A percentile compares a stretch with the other conserved stretches of the same genome.
phyloP scores from a whole-genome alignment of 108 stramenopile species.

The Aurantiochytrium sp. region DNA sequence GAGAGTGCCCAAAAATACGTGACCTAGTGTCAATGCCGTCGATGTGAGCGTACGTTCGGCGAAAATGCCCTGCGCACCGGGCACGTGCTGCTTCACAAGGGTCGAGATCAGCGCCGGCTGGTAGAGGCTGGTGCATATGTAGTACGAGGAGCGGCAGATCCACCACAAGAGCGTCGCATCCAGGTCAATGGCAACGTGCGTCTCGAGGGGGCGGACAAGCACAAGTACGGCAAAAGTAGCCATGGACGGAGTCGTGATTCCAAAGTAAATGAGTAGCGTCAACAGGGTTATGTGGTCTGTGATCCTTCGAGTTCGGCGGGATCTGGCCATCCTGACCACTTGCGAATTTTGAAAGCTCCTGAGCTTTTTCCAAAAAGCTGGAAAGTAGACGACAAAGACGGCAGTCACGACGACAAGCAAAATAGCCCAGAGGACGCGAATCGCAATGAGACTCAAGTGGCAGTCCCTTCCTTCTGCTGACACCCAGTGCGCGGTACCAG shows the following conservation, averaged over 20 bases:
- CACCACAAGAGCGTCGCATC: neutral
- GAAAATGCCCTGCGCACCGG: neutral
- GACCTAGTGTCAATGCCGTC: neutral
- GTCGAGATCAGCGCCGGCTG: conserved; percentile 1
- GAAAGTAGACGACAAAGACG: neutral
- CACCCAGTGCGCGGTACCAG: neutral
- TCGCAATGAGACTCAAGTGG: neutral
- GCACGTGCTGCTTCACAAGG: neutral
- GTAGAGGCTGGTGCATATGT: neutral
- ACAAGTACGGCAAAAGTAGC: neutral
- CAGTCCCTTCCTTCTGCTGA: neutral
- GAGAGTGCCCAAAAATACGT: neutral
- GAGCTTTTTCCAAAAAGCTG: neutral
- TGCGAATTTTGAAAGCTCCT: neutral
- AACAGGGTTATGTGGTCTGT: neutral
- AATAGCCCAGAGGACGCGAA: neutral
- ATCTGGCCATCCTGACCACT: neutral
- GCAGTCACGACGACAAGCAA: neutral
- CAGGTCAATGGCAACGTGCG: neutral
- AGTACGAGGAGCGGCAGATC: neutral
- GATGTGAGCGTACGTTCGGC: neutral
- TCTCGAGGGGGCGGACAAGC: neutral
- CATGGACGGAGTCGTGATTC: neutral
- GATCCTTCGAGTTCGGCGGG: neutral
- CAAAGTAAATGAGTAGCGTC: neutral